A percentile compares a stretch with the other conserved stretches of the same genome.
Evolutionary conservation across 2,329 filamentous ascomycete genomes (phyloP).

Genomic region (Pseudogymnoascus sp.): DNA sequence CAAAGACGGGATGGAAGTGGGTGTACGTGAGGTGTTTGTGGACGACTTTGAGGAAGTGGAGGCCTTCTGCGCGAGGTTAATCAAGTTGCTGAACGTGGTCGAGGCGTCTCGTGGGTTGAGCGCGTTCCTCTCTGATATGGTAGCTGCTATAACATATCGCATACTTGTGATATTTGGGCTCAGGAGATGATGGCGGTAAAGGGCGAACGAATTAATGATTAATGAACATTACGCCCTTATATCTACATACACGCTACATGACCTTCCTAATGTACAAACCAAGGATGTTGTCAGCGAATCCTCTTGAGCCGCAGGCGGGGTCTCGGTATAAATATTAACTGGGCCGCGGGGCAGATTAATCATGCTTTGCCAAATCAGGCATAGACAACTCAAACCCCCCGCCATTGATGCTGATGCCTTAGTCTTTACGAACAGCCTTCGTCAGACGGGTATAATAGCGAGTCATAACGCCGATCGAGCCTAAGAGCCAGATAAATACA

Average conservation of each 20-base stretch:
- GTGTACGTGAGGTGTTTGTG: constrained; percentile 53
- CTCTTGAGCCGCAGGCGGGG: background rate
- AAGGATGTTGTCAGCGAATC: constrained; percentile 2
- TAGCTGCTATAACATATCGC: constrained; percentile 19
- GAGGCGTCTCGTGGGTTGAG: constrained; percentile 44
- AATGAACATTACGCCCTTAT: background rate
- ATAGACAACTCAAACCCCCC: background rate
- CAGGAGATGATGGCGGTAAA: constrained; percentile 5
- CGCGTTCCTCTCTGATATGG: constrained; percentile 31
- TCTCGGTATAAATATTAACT: background rate
- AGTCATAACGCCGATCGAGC: background rate
- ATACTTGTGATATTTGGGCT: constrained; percentile 11
- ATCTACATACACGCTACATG: background rate
- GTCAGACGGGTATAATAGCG: background rate
- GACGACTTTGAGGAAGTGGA: constrained; percentile 51
- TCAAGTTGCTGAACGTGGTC: constrained; percentile 45
- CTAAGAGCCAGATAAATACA: background rate
- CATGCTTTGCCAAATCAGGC: background rate
- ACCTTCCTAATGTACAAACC: background rate
- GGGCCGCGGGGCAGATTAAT: background rate
- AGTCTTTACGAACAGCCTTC: background rate
- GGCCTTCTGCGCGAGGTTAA: constrained; percentile 44
- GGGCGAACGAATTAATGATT: background rate
- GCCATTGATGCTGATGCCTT: background rate
- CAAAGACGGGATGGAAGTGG: constrained; percentile 30